Conservation (phyloP, 352 stramenopile species). For the Peronospora belbahrii region DNA sequence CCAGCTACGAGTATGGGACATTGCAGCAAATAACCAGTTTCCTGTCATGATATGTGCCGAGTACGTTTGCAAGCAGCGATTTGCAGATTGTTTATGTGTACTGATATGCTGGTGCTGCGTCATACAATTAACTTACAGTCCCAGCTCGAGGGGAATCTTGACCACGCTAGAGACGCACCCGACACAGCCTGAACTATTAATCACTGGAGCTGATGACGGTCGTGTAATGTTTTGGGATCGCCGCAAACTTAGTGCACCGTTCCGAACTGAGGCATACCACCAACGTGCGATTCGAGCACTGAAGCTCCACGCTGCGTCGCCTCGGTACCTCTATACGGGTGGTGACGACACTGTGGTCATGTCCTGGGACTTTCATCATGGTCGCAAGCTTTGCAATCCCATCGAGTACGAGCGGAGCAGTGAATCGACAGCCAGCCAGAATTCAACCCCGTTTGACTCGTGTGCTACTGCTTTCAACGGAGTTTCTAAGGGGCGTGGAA, state of each 20-base stretch:
- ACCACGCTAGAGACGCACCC: conserved; percentile 67
- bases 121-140: conserved; percentile 4
- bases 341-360: conserved; percentile 58
- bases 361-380: conserved; percentile 67
- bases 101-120: not conserved
- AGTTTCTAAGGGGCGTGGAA: conserved; percentile 8
- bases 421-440: conserved; percentile 10
- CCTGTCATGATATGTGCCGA: conserved; percentile 44
- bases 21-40: conserved; percentile 44
- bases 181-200: conserved; percentile 64
- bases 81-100: not conserved
- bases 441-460: conserved; percentile 1
- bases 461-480: conserved; percentile 9
- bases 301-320: conserved; percentile 55
- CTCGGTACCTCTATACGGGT: conserved; percentile 57
- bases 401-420: conserved; percentile 53
- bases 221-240: conserved; percentile 69
- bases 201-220: conserved; percentile 64
- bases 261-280: conserved; percentile 61
- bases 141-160: conserved; percentile 32
- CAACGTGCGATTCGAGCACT: conserved; percentile 54
- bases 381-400: conserved; percentile 30
- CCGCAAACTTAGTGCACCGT: conserved; percentile 51
- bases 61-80: conserved; percentile 27
- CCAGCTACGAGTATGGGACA: conserved; percentile 74